Conservation (phyloP, 2,329 filamentous ascomycete genomes). For the Aspergillus oerlinghausenensis region DNA sequence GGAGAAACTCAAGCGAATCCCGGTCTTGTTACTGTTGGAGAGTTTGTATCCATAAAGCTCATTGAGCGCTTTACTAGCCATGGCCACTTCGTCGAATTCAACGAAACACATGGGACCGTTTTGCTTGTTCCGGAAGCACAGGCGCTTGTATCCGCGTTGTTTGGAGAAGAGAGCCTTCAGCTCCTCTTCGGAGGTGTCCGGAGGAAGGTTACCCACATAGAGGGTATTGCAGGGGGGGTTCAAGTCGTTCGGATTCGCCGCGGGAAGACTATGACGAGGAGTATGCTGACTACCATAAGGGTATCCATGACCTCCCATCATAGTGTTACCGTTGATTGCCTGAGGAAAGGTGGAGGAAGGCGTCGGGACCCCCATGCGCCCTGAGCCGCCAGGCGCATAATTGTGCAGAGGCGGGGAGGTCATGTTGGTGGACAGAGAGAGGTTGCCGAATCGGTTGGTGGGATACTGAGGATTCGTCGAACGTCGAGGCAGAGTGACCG, state of each 20-base stretch:
- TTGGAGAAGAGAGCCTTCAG: conserved; percentile 90
- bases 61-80: conserved; percentile 83
- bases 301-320: conserved; percentile 49
- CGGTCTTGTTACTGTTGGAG: conserved; percentile 89
- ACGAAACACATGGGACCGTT: conserved; percentile 99
- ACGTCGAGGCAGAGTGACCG: conserved; percentile 49
- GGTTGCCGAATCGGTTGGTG: conserved; percentile 60
- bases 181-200: conserved; percentile 91
- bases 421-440: conserved; percentile 68
- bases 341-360: conserved; percentile 56
- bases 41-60: conserved; percentile 83
- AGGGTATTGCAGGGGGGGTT: conserved; percentile 97
- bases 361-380: conserved; percentile 46
- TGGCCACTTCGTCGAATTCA: conserved; percentile 90
- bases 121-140: conserved; percentile 90
- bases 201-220: conserved; percentile 93
- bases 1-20: conserved; percentile 92
- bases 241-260: conserved; percentile 89
- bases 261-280: conserved; percentile 67
- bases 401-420: conserved; percentile 53
- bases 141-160: conserved; percentile 88
- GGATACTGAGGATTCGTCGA: conserved; percentile 69
- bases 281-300: conserved; percentile 55
- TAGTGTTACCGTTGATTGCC: conserved; percentile 47
- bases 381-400: conserved; percentile 48